These are phyloP conservation scores for Ustilago cynodontis DNA, from an alignment of 1,284 basidiomycete genomes.

Conservation along the genomic window DNA sequence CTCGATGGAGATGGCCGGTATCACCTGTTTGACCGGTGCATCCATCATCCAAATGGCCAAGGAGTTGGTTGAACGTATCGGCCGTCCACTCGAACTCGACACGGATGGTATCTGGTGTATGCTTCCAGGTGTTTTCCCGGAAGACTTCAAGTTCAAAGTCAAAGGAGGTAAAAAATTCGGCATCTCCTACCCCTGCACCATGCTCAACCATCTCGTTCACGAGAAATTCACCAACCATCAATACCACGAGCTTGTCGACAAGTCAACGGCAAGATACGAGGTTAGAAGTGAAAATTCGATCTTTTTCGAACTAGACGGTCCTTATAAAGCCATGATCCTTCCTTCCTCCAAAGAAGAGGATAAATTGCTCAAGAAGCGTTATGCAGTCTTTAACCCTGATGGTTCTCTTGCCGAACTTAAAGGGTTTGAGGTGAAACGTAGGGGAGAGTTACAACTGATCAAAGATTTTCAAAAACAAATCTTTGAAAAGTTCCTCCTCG, in stretches of 20 bases:
- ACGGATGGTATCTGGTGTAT: constrained; percentile 99
- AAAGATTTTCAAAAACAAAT: constrained; percentile 99
- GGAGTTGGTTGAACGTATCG: constrained; percentile 92
- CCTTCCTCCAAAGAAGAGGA: constrained; percentile 99
- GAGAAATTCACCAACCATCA: constrained; percentile 97
- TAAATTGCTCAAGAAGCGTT: constrained; percentile 97
- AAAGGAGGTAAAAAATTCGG: constrained; percentile 86
- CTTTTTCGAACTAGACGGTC: constrained; percentile 99
- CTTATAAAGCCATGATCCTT: constrained; percentile 98
- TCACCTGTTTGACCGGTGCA: constrained; percentile 98
- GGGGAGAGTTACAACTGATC: constrained; percentile 97
- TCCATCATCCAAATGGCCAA: constrained; percentile 99
- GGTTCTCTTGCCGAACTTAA: constrained; percentile 96
- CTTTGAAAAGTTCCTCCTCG: constrained; percentile 96
- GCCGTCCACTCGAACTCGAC: constrained; percentile 95
- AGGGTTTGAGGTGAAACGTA: constrained; percentile 98
- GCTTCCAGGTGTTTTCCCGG: constrained; percentile 96
- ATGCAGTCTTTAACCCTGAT: constrained; percentile 99
- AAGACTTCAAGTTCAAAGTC: constrained; percentile 96
- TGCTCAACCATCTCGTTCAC: constrained; percentile 98
- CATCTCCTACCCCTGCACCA: constrained; percentile 99
- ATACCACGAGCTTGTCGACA: constrained; percentile 89
- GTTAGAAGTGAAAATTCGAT: constrained; percentile 98
- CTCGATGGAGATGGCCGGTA: constrained; percentile 99
- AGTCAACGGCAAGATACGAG: constrained; percentile 83